Percentiles rank a stretch among this genome's conserved stretches.
Conservation (phyloP, 106 monocot genomes). For the Dendrobium nobile region DNA sequence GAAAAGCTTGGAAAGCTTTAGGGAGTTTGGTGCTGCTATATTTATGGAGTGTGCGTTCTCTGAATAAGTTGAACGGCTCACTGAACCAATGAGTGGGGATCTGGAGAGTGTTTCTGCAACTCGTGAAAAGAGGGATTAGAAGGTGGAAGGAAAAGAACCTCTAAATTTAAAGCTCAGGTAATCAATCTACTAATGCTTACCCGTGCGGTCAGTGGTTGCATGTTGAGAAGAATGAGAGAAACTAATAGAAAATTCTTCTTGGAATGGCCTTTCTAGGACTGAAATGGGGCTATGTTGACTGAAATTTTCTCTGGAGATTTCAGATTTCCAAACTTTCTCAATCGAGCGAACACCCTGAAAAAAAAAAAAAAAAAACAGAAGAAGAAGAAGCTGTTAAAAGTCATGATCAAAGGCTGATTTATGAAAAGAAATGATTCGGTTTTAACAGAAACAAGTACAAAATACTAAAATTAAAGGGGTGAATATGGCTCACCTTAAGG, state of each 20-base stretch:
- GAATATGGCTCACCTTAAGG: slow-evolving; percentile 24
- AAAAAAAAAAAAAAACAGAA: too few species aligned
- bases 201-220: slow-evolving; percentile 9
- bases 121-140: background rate
- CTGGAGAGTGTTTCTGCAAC: slow-evolving; percentile 41
- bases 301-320: slow-evolving; percentile 12
- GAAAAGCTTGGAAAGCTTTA: slow-evolving; percentile 17
- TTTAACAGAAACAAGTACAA: too few species aligned
- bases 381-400: too few species aligned
- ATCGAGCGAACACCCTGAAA: slow-evolving; percentile 37
- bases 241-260: slow-evolving; percentile 24
- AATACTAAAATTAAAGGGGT: too few species aligned
- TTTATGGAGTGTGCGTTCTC: slow-evolving; percentile 19
- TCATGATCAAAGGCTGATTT: too few species aligned
- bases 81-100: slow-evolving; percentile 55
- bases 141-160: too few species aligned
- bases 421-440: too few species aligned
- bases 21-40: slow-evolving; percentile 8
- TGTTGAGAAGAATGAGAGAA: slow-evolving; percentile 25
- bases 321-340: slow-evolving; percentile 23
- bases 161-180: background rate
- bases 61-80: slow-evolving; percentile 58
- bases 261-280: slow-evolving; percentile 30
- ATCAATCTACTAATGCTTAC: slow-evolving; percentile 33
- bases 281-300: slow-evolving; percentile 51